phyloP scores from a whole-genome alignment of 805 yeast species.

The Candida krabiensis region DNA sequence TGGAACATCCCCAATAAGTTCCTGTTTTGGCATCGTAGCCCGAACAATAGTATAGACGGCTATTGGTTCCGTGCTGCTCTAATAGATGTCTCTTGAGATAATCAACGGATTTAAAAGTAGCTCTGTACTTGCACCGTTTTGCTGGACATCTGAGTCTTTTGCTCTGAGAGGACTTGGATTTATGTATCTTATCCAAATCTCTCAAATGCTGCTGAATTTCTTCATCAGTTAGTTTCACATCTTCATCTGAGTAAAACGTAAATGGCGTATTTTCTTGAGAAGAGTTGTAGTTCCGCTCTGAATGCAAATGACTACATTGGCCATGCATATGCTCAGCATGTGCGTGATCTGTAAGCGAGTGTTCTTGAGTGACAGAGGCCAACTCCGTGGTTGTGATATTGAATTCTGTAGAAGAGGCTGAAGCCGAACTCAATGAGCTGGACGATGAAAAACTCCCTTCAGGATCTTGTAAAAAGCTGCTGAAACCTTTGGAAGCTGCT shows the following conservation, averaged over 20 bases:
- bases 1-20: constrained; percentile 10
- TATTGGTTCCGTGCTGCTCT: constrained; percentile 9
- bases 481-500: neutral
- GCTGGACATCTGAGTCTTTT: constrained; percentile 7
- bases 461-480: neutral
- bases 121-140: constrained; percentile 6
- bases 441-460: neutral
- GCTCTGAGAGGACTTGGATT: neutral
- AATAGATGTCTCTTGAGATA: constrained; percentile 9
- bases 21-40: constrained; percentile 7
- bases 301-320: neutral
- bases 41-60: constrained; percentile 4
- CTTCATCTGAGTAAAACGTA: neutral
- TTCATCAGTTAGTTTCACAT: neutral
- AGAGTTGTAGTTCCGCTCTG: neutral
- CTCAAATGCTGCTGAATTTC: neutral
- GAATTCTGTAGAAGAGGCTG: too few species aligned
- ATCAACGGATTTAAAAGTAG: constrained; percentile 7
- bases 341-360: neutral
- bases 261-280: neutral
- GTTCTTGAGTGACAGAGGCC: neutral
- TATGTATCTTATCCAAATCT: neutral
- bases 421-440: neutral
- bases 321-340: neutral
- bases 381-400: neutral